Conservation (phyloP, 345 rosid species). For the Lenwebbia sp. region DNA sequence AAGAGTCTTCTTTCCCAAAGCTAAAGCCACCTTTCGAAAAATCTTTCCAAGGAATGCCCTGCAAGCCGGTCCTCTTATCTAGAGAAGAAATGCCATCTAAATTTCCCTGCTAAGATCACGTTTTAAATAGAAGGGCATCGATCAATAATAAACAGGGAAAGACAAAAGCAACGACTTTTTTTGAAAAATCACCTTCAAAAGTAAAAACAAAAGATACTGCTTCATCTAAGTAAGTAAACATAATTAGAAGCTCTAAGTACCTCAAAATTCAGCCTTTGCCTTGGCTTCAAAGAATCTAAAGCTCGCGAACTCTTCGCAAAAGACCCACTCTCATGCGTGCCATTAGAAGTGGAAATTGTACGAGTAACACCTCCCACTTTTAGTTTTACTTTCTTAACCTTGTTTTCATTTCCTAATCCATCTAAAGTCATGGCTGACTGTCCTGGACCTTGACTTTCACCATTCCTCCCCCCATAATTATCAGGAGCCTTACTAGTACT, state of each 20-base stretch:
- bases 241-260: slow-evolving; percentile 13
- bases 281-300: slow-evolving; percentile 16
- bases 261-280: slow-evolving; percentile 33
- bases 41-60: slow-evolving; percentile 73
- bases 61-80: slow-evolving; percentile 46
- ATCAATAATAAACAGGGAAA: not conserved
- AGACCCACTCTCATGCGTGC: slow-evolving; percentile 29
- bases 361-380: slow-evolving; percentile 52
- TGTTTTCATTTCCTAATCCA: slow-evolving; percentile 28
- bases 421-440: slow-evolving; percentile 22
- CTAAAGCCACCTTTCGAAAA: slow-evolving; percentile 43
- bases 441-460: slow-evolving; percentile 29
- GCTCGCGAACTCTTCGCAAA: slow-evolving; percentile 21
- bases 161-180: not conserved
- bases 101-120: slow-evolving; percentile 31
- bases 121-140: not conserved
- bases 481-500: slow-evolving; percentile 14
- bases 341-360: slow-evolving; percentile 44
- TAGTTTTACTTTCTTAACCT: slow-evolving; percentile 56
- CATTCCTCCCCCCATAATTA: slow-evolving; percentile 22
- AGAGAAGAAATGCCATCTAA: slow-evolving; percentile 29
- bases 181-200: not conserved
- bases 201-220: not conserved
- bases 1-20: slow-evolving; percentile 45
- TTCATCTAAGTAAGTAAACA: not conserved